Evolutionary conservation across 345 rosid genomes (phyloP).

Genomic region (Hirschfeldia incana): DNA sequence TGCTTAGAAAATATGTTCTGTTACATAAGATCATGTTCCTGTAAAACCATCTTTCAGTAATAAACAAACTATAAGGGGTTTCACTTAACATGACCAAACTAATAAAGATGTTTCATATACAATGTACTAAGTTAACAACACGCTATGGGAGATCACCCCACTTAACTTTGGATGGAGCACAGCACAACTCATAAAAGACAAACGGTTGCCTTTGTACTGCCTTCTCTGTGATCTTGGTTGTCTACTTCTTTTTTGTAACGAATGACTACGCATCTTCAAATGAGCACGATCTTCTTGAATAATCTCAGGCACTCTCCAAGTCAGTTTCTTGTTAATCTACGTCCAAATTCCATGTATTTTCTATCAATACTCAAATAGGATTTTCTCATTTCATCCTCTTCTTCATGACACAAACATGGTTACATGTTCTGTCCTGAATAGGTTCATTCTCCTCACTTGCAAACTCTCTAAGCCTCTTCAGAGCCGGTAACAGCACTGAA

Average conservation of each 20-base stretch:
- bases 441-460: slow-evolving; percentile 37
- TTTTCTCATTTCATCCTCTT: slow-evolving; percentile 28
- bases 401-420: slow-evolving; percentile 32
- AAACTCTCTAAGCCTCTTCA: slow-evolving; percentile 51
- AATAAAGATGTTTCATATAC: background rate
- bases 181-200: slow-evolving; percentile 47
- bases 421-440: slow-evolving; percentile 15
- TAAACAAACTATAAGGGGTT: background rate
- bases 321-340: slow-evolving; percentile 42
- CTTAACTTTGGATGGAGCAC: slow-evolving; percentile 22
- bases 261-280: background rate
- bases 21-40: background rate
- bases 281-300: slow-evolving; percentile 9
- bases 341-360: slow-evolving; percentile 28
- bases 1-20: background rate
- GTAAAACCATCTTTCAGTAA: background rate
- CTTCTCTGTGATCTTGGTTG: slow-evolving; percentile 13
- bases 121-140: slow-evolving; percentile 2
- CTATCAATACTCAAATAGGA: slow-evolving; percentile 39
- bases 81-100: slow-evolving; percentile 11
- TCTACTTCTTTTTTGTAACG: slow-evolving; percentile 12
- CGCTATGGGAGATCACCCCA: background rate
- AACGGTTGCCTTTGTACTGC: slow-evolving; percentile 30
- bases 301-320: slow-evolving; percentile 21
- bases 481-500: slow-evolving; percentile 28